Percentiles rank a stretch among this genome's conserved stretches.
Conservation (phyloP, 805 yeast species). For the Blastobotrys muscicola region DNA sequence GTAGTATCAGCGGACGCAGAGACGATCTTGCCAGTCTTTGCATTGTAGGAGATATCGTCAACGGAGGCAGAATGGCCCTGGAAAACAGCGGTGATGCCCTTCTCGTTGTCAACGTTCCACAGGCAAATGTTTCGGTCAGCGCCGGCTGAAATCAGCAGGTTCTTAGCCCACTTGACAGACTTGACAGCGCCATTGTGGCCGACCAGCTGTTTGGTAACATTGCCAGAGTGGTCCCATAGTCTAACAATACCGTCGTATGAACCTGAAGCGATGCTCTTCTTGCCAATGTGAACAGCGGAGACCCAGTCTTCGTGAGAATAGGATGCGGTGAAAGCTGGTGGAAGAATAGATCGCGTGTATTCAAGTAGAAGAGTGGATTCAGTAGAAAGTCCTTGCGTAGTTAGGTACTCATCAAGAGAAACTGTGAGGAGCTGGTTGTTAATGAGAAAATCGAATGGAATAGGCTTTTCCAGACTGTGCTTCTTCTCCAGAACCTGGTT, state of each 20-base stretch:
- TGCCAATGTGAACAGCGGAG: conserved; percentile 54
- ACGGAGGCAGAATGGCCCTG: conserved; percentile 89
- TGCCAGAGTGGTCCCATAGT: conserved; percentile 75
- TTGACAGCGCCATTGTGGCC: conserved; percentile 88
- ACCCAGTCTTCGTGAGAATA: conserved; percentile 95
- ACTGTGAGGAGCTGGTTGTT: conserved; percentile 75
- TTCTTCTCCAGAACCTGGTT: conserved; percentile 59
- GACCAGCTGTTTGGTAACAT: conserved; percentile 64
- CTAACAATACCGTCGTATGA: conserved; percentile 93
- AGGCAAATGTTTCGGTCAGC: conserved; percentile 81
- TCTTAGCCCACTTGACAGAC: conserved; percentile 69
- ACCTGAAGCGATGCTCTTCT: conserved; percentile 67
- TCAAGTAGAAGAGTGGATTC: conserved; percentile 76
- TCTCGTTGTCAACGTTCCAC: conserved; percentile 61
- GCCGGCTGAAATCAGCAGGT: conserved; percentile 75
- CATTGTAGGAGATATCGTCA: conserved; percentile 57
- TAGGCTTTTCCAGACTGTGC: conserved; percentile 33
- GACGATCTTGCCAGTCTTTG: conserved; percentile 39
- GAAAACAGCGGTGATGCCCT: conserved; percentile 61
- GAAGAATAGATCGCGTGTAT: conserved; percentile 84
- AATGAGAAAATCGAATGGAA: conserved; percentile 88
- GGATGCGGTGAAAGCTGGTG: conserved; percentile 86
- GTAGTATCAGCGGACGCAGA: conserved; percentile 79
- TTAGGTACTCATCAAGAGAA: conserved; percentile 70
- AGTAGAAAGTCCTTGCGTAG: conserved; percentile 64